Conservation (phyloP, 2,329 filamentous ascomycete species). For the Triangularia verruculosa region DNA sequence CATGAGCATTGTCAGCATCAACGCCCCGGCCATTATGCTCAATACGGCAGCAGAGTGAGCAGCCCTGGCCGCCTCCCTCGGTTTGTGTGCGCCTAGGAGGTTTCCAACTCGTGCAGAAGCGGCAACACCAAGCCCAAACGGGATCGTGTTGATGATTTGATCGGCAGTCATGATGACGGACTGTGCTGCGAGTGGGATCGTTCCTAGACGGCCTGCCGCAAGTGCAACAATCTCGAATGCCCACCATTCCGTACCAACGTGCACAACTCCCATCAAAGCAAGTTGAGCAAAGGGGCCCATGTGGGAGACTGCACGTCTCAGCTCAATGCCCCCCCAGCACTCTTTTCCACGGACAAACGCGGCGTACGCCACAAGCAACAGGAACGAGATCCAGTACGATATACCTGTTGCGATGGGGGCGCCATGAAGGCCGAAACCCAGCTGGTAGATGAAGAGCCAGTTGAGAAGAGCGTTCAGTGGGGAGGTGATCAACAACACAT, state of each 20-base stretch:
- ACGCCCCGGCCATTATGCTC: conserved; percentile 63
- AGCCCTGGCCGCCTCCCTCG: conserved; percentile 64
- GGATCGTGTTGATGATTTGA: conserved; percentile 80
- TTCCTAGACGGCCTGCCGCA: conserved; percentile 76
- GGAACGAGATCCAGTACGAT: conserved; percentile 81
- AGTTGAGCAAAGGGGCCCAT: conserved; percentile 69
- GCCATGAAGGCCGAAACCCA: conserved; percentile 70
- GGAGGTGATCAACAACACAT: conserved; percentile 77
- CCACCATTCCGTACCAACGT: conserved; percentile 93
- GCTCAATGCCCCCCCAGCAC: conserved; percentile 75
- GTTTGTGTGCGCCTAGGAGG: conserved; percentile 66
- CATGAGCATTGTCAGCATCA: conserved; percentile 69
- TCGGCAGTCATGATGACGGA: conserved; percentile 88
- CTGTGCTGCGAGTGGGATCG: conserved; percentile 75
- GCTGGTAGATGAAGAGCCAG: conserved; percentile 72
- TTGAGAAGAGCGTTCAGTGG: conserved; percentile 79
- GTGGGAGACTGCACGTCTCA: conserved; percentile 62
- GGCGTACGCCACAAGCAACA: conserved; percentile 68
- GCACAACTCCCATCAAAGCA: conserved; percentile 71
- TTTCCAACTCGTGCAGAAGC: conserved; percentile 77
- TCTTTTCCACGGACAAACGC: conserved; percentile 69
- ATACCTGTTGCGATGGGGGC: conserved; percentile 80
- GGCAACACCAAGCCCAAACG: conserved; percentile 82
- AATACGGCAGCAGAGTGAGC: conserved; percentile 74
- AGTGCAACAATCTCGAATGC: conserved; percentile 88